phyloP scores from a whole-genome alignment of 2,329 filamentous ascomycete genomes.

The Acrodontium crateriforme region DNA sequence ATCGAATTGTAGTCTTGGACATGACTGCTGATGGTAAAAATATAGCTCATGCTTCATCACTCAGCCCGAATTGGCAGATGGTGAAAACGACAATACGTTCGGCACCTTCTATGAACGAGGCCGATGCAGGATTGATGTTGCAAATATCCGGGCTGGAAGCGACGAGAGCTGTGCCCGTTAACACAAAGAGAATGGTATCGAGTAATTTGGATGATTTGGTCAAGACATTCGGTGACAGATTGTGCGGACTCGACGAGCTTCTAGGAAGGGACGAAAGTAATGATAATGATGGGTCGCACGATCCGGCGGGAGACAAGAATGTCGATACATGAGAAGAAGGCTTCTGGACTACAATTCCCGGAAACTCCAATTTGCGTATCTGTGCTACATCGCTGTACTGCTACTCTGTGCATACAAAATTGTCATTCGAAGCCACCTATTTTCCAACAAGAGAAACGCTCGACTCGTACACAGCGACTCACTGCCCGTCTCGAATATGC shows the following conservation, averaged over 20 bases:
- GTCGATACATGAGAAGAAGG: too few relatives aligned
- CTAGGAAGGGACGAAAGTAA: too few relatives aligned
- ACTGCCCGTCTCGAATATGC: slow-evolving; percentile 15
- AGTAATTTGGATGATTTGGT: too few relatives aligned
- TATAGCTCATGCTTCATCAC: slow-evolving; percentile 55
- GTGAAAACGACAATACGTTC: slow-evolving; percentile 38
- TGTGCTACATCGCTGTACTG: background rate
- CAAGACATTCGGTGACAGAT: too few relatives aligned
- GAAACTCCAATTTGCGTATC: background rate
- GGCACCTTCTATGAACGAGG: slow-evolving; percentile 49
- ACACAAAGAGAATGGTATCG: too few relatives aligned
- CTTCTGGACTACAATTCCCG: too few relatives aligned
- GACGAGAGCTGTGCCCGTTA: too few relatives aligned
- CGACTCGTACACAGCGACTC: too few relatives aligned
- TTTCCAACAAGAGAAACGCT: background rate
- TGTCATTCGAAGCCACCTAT: background rate
- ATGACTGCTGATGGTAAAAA: slow-evolving; percentile 31
- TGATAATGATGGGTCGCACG: too few relatives aligned
- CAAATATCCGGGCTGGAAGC: slow-evolving; percentile 43
- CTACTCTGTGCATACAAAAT: background rate
- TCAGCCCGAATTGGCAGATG: slow-evolving; percentile 62
- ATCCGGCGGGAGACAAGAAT: too few relatives aligned
- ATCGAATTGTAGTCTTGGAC: slow-evolving; percentile 46
- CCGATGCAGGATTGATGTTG: slow-evolving; percentile 42
- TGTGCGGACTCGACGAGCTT: too few relatives aligned